These are phyloP conservation scores for Turritis glabra DNA, from an alignment of 345 rosid species.

Conservation along the genomic window DNA sequence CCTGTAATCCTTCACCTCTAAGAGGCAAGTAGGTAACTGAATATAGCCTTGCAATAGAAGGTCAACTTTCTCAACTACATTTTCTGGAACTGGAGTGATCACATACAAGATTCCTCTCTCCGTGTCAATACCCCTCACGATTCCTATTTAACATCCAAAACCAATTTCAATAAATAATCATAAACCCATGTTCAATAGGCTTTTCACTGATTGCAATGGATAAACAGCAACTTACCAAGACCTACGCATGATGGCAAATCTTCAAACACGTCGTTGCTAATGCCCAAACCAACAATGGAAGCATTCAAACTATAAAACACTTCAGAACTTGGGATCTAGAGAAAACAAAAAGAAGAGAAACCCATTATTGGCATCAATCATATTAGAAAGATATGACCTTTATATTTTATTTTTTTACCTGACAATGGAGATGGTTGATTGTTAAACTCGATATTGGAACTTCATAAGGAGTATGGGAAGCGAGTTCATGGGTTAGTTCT, in stretches of 20 bases:
- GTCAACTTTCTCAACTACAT: constrained; percentile 74
- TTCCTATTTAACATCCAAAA: constrained; percentile 53
- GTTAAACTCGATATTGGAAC: constrained; percentile 75
- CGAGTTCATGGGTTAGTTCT: constrained; percentile 82
- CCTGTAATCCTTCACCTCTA: constrained; percentile 80
- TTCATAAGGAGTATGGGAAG: constrained; percentile 86
- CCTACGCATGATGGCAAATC: constrained; percentile 76
- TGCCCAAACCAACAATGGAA: constrained; percentile 85
- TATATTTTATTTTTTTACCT: constrained; percentile 46
- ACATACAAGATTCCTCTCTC: constrained; percentile 64
- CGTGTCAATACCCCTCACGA: constrained; percentile 83
- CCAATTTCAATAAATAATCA: neutral
- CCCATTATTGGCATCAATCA: neutral
- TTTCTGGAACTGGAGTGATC: constrained; percentile 78
- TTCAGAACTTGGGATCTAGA: constrained; percentile 68
- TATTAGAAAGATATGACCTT: neutral
- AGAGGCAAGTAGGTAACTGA: constrained; percentile 77
- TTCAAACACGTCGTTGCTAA: constrained; percentile 58
- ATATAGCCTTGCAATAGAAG: constrained; percentile 75
- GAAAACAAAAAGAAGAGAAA: neutral
- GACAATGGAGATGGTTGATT: constrained; percentile 76
- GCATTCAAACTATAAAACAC: constrained; percentile 80
- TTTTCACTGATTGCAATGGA: neutral
- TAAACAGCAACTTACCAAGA: constrained; percentile 60
- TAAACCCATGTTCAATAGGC: neutral